Conservation (phyloP, 495 filamentous ascomycete species). For the Hyaloscypha bicolor region DNA sequence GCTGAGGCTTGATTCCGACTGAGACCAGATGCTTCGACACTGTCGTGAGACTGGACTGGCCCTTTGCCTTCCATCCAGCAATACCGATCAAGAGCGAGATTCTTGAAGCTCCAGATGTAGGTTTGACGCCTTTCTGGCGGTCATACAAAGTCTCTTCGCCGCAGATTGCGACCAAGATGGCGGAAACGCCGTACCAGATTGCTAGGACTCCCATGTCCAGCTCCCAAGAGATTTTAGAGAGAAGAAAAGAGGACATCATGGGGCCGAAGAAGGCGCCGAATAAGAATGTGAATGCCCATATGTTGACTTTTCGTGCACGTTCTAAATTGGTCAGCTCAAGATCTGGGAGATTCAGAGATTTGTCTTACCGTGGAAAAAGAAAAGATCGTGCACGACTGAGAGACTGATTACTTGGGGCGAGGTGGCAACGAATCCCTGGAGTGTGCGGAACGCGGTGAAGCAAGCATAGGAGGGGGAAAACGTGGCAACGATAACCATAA, state of each 20-base stretch:
- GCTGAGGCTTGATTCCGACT: conserved; percentile 32
- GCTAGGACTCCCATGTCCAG: conserved; percentile 48
- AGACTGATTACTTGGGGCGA: conserved; percentile 47
- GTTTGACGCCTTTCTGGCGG: conserved; percentile 25
- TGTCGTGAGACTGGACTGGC: conserved; percentile 25
- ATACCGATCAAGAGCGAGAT: conserved; percentile 33
- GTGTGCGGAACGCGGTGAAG: conserved; percentile 50
- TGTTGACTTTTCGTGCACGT: conserved; percentile 60
- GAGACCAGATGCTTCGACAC: conserved; percentile 29
- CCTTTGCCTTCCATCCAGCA: conserved; percentile 28
- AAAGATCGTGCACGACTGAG: conserved; percentile 59
- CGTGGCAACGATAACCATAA: conserved; percentile 50
- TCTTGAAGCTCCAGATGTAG: conserved; percentile 18
- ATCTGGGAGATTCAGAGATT: neutral
- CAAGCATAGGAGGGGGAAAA: conserved; percentile 45
- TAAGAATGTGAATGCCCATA: conserved; percentile 64
- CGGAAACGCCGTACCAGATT: conserved; percentile 47
- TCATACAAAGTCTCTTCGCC: conserved; percentile 53
- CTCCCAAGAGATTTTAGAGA: conserved; percentile 41
- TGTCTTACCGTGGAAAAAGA: conserved; percentile 52
- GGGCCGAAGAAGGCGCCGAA: conserved; percentile 59
- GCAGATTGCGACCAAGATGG: conserved; percentile 45
- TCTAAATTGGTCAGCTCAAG: conserved; percentile 32
- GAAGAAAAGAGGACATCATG: conserved; percentile 42
- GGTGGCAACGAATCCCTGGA: conserved; percentile 47